Percentiles rank a stretch among this genome's conserved stretches.
Conservation (phyloP, 345 rosid species). For the Moringa oleifera region DNA sequence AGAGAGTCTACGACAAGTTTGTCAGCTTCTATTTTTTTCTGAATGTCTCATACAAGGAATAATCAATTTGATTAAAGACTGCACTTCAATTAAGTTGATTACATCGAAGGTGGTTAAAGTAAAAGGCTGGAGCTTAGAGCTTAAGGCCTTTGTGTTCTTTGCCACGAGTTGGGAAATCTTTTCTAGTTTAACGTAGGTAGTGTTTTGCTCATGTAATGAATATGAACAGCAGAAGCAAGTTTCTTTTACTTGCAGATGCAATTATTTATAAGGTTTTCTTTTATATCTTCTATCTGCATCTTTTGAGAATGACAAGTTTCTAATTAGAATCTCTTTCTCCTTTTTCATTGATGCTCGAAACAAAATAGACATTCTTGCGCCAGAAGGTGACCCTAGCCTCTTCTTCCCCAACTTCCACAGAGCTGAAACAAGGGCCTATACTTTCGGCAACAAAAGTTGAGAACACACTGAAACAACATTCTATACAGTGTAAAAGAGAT, state of each 20-base stretch:
- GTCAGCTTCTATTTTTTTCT: too few species aligned
- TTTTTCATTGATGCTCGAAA: slow-evolving; percentile 11
- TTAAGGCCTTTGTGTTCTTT: too few species aligned
- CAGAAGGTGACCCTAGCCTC: slow-evolving; percentile 81
- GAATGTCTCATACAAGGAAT: too few species aligned
- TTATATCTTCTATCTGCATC: slow-evolving; percentile 3
- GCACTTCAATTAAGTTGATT: too few species aligned
- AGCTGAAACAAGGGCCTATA: slow-evolving; percentile 33
- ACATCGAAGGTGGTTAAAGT: too few species aligned
- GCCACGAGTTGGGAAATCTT: too few species aligned
- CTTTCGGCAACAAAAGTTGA: slow-evolving; percentile 27
- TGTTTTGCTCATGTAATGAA: too few species aligned
- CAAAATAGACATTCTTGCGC: slow-evolving; percentile 76
- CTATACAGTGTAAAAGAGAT: slow-evolving; percentile 1
- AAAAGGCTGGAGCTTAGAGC: too few species aligned
- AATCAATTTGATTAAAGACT: too few species aligned
- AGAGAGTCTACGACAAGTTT: too few species aligned
- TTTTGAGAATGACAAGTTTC: slow-evolving; percentile 2
- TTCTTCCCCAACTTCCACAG: slow-evolving; percentile 32
- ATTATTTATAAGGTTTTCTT: neutral
- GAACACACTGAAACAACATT: slow-evolving; percentile 16
- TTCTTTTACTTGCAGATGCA: too few species aligned
- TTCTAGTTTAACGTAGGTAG: too few species aligned
- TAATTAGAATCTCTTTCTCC: slow-evolving; percentile 8
- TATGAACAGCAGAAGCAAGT: neutral